Conservation (phyloP, 31 red algal genomes). For the Endocladia muricata region DNA sequence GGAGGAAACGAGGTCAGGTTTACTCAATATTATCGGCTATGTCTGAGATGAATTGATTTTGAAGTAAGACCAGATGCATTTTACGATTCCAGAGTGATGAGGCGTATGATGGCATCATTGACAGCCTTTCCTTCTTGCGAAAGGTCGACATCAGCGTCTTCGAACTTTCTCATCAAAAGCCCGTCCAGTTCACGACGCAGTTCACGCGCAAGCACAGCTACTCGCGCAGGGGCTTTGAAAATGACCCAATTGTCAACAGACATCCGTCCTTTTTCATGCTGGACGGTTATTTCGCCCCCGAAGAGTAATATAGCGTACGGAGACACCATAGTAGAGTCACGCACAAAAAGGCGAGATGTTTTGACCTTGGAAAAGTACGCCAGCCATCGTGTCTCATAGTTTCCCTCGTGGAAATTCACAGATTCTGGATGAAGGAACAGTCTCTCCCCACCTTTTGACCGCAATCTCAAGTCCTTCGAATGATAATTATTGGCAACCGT, state of each 20-base stretch:
- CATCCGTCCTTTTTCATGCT: conserved; percentile 60
- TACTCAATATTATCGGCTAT: not conserved
- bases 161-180: conserved; percentile 65
- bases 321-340: conserved; percentile 72
- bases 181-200: conserved; percentile 65
- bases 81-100: conserved; percentile 49
- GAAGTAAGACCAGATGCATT: not conserved
- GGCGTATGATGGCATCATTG: conserved; percentile 57
- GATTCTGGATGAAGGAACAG: conserved; percentile 81
- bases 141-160: conserved; percentile 33
- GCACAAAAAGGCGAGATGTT: conserved; percentile 63
- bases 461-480: conserved; percentile 54
- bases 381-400: conserved; percentile 70
- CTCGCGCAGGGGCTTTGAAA: conserved; percentile 70
- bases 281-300: conserved; percentile 72
- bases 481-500: conserved; percentile 44
- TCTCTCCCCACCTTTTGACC: conserved; percentile 24
- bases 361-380: conserved; percentile 61
- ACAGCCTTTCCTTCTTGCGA: conserved; percentile 20
- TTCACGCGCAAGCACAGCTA: conserved; percentile 64
- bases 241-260: conserved; percentile 81
- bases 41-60: not conserved
- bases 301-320: conserved; percentile 87
- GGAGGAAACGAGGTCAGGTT: no score
- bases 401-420: conserved; percentile 55